phyloP scores from a whole-genome alignment of 768 basidiomycete genomes.

The Cyclocybe cylindracea region DNA sequence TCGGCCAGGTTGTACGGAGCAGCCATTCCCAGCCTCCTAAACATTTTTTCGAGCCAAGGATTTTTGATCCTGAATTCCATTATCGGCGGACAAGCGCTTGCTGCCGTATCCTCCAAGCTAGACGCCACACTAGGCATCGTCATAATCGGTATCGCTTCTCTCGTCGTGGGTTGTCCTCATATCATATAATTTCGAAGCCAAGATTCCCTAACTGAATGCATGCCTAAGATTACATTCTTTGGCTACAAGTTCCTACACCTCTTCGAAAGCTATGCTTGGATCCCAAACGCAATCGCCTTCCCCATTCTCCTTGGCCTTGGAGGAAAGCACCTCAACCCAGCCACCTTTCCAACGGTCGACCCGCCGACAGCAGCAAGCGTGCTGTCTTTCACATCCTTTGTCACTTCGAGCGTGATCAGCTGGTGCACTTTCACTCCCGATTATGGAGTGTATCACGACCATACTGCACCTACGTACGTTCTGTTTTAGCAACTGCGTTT shows the following conservation, averaged over 20 bases:
- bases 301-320: conserved; percentile 65
- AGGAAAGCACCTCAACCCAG: conserved; percentile 53
- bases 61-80: conserved; percentile 70
- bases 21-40: conserved; percentile 52
- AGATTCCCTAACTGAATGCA: neutral
- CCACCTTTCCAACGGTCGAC: conserved; percentile 29
- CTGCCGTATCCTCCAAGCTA: conserved; percentile 47
- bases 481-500: neutral
- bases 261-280: conserved; percentile 65
- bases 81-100: conserved; percentile 67
- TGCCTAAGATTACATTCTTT: conserved; percentile 53
- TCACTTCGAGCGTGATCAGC: conserved; percentile 38
- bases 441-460: conserved; percentile 44
- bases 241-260: conserved; percentile 60
- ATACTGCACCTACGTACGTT: conserved; percentile 29
- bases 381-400: conserved; percentile 37
- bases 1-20: conserved; percentile 55
- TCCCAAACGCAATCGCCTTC: conserved; percentile 65
- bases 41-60: conserved; percentile 60
- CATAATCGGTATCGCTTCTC: conserved; percentile 37
- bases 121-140: conserved; percentile 41
- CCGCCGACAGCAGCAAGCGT: conserved; percentile 27
- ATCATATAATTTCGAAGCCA: neutral
- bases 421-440: conserved; percentile 47
- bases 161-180: conserved; percentile 28